phyloP scores from a whole-genome alignment of 441 rosid species.

The Capsella rubella region DNA sequence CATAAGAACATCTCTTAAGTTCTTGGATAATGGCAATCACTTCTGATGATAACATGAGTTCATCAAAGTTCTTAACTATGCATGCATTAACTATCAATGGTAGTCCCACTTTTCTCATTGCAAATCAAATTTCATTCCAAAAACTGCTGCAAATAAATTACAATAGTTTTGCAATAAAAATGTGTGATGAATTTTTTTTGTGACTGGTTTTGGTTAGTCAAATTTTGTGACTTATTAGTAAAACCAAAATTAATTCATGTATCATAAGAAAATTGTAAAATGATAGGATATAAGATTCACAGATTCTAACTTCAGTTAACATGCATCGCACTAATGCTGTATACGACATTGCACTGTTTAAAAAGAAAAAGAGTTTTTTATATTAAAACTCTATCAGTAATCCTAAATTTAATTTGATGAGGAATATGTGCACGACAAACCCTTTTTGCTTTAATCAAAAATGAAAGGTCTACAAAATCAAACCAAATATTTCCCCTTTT shows the following conservation, averaged over 20 bases:
- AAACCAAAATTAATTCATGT: too few species aligned
- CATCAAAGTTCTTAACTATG: neutral
- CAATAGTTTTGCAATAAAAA: neutral
- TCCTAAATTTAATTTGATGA: neutral
- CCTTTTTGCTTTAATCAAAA: conserved; percentile 15
- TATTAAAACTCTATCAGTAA: neutral
- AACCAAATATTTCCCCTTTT: conserved; percentile 13
- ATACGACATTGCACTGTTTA: neutral
- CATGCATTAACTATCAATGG: neutral
- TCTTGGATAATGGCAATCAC: neutral
- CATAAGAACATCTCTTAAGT: neutral
- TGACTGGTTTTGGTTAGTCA: neutral
- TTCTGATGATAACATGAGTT: neutral
- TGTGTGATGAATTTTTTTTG: neutral
- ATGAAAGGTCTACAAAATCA: conserved; percentile 15
- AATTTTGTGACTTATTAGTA: too few species aligned
- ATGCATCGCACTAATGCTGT: too few species aligned
- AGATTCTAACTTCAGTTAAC: too few species aligned
- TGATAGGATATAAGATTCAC: too few species aligned
- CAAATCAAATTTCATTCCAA: neutral
- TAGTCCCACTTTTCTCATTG: neutral
- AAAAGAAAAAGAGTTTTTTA: neutral
- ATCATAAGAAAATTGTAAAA: too few species aligned
- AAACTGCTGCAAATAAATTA: neutral
- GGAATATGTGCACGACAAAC: conserved; percentile 10